Percentiles rank a stretch among this genome's conserved stretches.
phyloP scores from a whole-genome alignment of 495 filamentous ascomycete species.

The Annulohypoxylon moriforme region DNA sequence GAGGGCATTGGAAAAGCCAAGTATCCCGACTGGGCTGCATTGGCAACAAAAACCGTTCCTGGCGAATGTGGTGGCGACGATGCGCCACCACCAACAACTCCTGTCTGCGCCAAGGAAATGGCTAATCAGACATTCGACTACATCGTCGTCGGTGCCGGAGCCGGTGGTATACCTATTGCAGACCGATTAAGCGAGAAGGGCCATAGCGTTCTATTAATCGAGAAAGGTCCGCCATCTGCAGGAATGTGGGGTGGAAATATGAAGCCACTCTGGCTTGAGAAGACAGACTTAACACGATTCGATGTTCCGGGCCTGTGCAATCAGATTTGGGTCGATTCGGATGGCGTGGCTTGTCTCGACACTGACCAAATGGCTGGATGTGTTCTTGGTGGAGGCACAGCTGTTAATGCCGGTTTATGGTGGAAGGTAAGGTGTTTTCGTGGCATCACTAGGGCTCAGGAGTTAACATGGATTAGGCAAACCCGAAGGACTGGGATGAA shows the following conservation, averaged over 20 bases:
- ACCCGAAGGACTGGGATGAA: constrained; percentile 73
- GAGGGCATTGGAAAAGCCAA: constrained; percentile 55
- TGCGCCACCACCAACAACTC: constrained; percentile 30
- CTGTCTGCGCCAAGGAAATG: constrained; percentile 53
- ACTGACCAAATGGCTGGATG: constrained; percentile 81
- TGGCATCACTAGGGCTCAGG: not conserved
- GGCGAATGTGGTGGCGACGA: constrained; percentile 51
- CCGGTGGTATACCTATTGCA: constrained; percentile 73
- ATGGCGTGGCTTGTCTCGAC: constrained; percentile 74
- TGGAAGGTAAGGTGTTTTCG: constrained; percentile 57
- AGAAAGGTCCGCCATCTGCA: constrained; percentile 74
- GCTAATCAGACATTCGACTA: constrained; percentile 69
- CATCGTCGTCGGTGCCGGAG: constrained; percentile 73
- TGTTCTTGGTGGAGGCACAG: constrained; percentile 80
- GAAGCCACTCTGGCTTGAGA: constrained; percentile 73
- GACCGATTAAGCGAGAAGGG: constrained; percentile 78
- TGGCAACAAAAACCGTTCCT: constrained; percentile 51
- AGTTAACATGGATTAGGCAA: constrained; percentile 44
- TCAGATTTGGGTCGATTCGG: constrained; percentile 73
- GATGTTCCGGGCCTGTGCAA: constrained; percentile 84
- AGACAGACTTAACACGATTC: constrained; percentile 76
- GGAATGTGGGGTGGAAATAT: constrained; percentile 67
- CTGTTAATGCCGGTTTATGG: constrained; percentile 75
- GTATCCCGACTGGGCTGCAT: constrained; percentile 62
- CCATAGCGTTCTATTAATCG: constrained; percentile 82